Conservation (phyloP, 768 basidiomycete species). For the Boletus reticulatus region DNA sequence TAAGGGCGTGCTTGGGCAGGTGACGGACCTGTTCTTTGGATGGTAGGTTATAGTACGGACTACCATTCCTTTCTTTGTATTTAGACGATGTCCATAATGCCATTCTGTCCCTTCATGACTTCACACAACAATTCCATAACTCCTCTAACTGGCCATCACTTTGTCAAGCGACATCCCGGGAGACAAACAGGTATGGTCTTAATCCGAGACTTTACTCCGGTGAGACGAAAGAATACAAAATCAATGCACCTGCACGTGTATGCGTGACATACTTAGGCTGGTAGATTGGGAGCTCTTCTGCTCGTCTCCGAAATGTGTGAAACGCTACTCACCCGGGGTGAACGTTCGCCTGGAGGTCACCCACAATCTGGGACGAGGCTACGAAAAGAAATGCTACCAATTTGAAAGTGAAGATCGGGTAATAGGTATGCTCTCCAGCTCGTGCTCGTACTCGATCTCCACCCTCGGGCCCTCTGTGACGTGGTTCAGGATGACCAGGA, state of each 20-base stretch:
- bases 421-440: conserved; percentile 68
- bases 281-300: no score
- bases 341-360: not conserved
- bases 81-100: no score
- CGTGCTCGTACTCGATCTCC: conserved; percentile 96
- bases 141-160: no score
- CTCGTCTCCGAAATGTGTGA: not conserved
- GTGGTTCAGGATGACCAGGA: conserved; percentile 11
- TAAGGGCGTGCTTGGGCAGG: conserved; percentile 68
- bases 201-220: no score
- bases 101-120: no score
- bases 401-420: conserved; percentile 49
- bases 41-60: conserved; percentile 47
- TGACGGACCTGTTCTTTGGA: conserved; percentile 79
- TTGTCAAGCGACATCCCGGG: no score
- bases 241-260: no score
- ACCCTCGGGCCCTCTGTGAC: conserved; percentile 70
- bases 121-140: no score
- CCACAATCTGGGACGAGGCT: not conserved
- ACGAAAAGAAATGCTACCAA: conserved; percentile 40
- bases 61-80: not conserved
- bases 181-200: no score
- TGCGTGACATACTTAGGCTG: no score
- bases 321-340: not conserved
- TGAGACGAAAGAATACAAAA: no score